Evolutionary conservation across 768 basidiomycete genomes (phyloP), one percentile per base, ranked within the genome.

Genomic region (Macrocybe gigantea): DNA sequence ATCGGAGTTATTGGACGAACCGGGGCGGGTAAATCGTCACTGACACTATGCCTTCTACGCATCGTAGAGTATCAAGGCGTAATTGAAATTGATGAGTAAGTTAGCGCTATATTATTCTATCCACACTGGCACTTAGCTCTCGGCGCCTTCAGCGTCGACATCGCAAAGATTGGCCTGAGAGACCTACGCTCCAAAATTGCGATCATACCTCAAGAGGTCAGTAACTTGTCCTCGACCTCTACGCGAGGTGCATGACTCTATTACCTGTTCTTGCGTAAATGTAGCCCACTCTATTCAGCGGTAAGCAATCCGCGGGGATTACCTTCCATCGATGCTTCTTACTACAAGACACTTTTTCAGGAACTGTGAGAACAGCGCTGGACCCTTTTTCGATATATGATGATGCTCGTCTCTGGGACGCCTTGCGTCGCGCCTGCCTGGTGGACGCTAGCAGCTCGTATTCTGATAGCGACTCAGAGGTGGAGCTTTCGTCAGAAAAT

Each of bases 1-100:
- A 79, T 95, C 39, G 95, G 95, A n/a, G 82, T 96, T 5, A 80
- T 85, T 62, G 89, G 88, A 3, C 65, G 88, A 51, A 95, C 93
- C 5, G 93, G 89, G 13, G 75, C 84, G 60, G 78, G 87, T 51
- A 88, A 88, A 65, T 87, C 85, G 34, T 83, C 86, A 1, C 85
- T 86, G 53, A 53, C 77, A 59, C 3, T 1, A 33, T 41, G 10
- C 41, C 14, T 12, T 34, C 6, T 22, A 7, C 32, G 36, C 13
- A 34, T 33, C 6, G 11, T 29, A 7, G 47, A 29, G 41, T 14
- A 5, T 22, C 42, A 2, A 32, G 11, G 29, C 1, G 34, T 33
- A 44, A 32, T 50, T 9, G 36, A 49, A 32, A 46, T 48, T 54
- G 82, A 78, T 62, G 86, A 5, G 70, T 88, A 22, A 22, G 5